Conservation (phyloP, 345 rosid genomes). For the Draba incana region DNA sequence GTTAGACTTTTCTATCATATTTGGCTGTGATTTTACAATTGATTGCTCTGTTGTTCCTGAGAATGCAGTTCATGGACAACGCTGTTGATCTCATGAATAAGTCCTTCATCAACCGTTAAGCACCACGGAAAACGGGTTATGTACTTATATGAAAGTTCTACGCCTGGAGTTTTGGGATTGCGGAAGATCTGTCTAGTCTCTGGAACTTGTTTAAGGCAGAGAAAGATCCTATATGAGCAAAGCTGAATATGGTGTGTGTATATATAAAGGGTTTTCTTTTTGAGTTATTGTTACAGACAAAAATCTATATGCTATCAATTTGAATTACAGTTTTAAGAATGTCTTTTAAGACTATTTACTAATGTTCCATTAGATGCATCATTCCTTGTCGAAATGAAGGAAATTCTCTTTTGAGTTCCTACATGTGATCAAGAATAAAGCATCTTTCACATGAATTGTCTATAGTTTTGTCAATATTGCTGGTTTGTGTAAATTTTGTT, state of each 20-base stretch:
- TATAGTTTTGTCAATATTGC: neutral
- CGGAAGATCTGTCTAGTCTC: constrained; percentile 19
- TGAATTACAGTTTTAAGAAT: constrained; percentile 8
- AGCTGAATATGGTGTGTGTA: constrained; percentile 21
- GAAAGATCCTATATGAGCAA: constrained; percentile 25
- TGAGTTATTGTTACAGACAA: constrained; percentile 9
- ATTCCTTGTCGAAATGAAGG: neutral
- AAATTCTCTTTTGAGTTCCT: neutral
- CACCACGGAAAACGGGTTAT: neutral
- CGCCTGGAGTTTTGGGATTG: constrained; percentile 34
- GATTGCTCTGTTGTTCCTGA: constrained; percentile 28
- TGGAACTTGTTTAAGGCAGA: constrained; percentile 26
- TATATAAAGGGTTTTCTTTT: constrained; percentile 14
- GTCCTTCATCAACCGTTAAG: constrained; percentile 77
- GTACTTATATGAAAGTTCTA: constrained; percentile 18
- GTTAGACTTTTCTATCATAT: constrained; percentile 3
- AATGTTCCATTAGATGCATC: too few species aligned
- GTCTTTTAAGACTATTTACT: neutral
- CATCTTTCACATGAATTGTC: neutral
- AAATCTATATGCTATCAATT: constrained; percentile 15
- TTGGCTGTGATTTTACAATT: neutral
- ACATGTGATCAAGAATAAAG: neutral
- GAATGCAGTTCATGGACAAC: constrained; percentile 83
- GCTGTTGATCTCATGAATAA: constrained; percentile 86
- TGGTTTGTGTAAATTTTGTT: neutral